Percentiles rank a stretch among this genome's conserved stretches.
These are phyloP conservation scores for Ploettnerulaceae sp. DNA, from an alignment of 2,329 filamentous ascomycete species.

Conservation along the genomic window DNA sequence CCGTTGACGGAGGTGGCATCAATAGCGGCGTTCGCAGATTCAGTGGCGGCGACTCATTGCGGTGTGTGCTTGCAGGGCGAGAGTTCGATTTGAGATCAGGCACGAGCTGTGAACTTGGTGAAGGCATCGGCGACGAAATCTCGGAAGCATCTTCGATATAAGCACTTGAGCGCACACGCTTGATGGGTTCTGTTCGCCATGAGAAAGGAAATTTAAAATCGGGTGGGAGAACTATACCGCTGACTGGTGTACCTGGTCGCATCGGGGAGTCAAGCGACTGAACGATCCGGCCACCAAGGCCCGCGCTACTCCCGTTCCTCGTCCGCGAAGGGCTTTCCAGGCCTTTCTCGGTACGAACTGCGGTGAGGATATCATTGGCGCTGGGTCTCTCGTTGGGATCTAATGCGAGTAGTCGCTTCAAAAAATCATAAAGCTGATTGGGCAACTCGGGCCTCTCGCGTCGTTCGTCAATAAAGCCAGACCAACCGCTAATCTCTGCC, in stretches of 20 bases:
- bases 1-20: slow-evolving; percentile 37
- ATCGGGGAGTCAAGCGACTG: slow-evolving; percentile 33
- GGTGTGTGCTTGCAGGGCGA: not conserved
- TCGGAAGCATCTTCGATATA: slow-evolving; percentile 31
- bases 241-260: slow-evolving; percentile 27
- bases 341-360: slow-evolving; percentile 31
- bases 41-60: slow-evolving; percentile 3
- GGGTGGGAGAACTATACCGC: slow-evolving; percentile 19
- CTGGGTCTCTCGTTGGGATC: slow-evolving; percentile 73
- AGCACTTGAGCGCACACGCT: slow-evolving; percentile 26
- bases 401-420: slow-evolving; percentile 75
- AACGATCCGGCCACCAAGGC: slow-evolving; percentile 29
- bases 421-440: slow-evolving; percentile 75
- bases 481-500: slow-evolving; percentile 81
- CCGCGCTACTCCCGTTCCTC: slow-evolving; percentile 25
- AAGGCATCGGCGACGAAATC: slow-evolving; percentile 17
- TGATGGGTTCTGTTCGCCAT: slow-evolving; percentile 23
- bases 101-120: slow-evolving; percentile 18
- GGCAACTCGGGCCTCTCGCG: slow-evolving; percentile 77
- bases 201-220: slow-evolving; percentile 7
- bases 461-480: slow-evolving; percentile 75
- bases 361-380: slow-evolving; percentile 72
- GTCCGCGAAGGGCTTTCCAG: slow-evolving; percentile 29
- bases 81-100: slow-evolving; percentile 18
- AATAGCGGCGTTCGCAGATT: slow-evolving; percentile 36